Base-by-base conservation (phyloP, 2,329 filamentous ascomycete species). In the Scleromitrula shiraiana region DNA sequence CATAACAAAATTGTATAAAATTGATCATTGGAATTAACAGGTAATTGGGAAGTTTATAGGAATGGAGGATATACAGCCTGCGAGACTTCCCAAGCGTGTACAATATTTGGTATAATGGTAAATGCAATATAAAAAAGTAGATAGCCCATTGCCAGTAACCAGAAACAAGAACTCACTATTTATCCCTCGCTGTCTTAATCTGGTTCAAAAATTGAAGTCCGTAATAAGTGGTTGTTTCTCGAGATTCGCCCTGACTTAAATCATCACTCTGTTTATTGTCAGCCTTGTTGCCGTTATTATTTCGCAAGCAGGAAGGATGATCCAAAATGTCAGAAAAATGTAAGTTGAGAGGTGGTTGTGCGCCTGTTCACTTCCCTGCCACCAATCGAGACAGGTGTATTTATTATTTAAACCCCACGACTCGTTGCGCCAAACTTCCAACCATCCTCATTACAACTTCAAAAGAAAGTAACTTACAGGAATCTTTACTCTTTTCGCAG, bases 181-280 rank as follows among this genome's bases (percentile, higher is more conserved):
- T 94, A 66, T 94, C 88, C 53, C 80, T 79, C 19, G 86, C 88
- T 55, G 78, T 75, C 58, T 82, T 82, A 61, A 95, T 78, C 62
- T 83, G 81, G 46, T 87, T 80, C 37, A 94, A 70, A 61, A 94
- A 85, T 56, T 76, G 77, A 58, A 87, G 68, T 30, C 88, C 88
- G 59, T 81, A 77, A 47, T 81, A 75, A 12, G 81, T 82, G 2
- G 85, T 90, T 14, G 80, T 80, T 63, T 85, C 80, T 46, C 69
- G 67, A 14, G 77, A 81, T 67, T 90, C 85, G 68, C 51, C 59
- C 35, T 55, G 35, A 22, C 51, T 48, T 14, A 60, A 41, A 40
- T 58, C 56, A 46, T 46, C 50, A 45, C 50, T 56, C 60, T 52
- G 37, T 42, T 54, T 24, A 51, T 29, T 56, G 57, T 64, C 58